phyloP scores from a whole-genome alignment of 73 alveolate species.

The Stentor roeselii region DNA sequence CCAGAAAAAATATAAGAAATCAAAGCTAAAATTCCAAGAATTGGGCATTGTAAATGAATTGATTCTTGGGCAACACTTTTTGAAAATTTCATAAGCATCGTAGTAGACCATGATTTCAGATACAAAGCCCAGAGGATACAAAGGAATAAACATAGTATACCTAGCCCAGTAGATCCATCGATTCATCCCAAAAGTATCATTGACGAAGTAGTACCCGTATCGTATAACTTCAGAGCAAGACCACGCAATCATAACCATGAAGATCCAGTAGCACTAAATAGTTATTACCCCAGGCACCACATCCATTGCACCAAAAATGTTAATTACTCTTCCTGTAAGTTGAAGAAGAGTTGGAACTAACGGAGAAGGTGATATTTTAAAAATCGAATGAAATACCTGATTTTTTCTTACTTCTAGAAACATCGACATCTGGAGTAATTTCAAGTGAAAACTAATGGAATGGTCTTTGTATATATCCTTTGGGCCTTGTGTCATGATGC shows the following conservation, averaged over 20 bases:
- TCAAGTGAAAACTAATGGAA: too few species aligned
- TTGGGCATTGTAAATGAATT: conserved; percentile 5
- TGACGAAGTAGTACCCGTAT: not conserved
- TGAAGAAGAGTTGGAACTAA: conserved; percentile 9
- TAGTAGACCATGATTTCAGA: conserved; percentile 31
- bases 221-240: not conserved
- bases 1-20: conserved; percentile 27
- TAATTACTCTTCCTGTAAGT: not conserved
- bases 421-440: not conserved
- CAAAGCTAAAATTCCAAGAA: conserved; percentile 14
- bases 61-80: conserved; percentile 21
- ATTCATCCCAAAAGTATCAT: too few species aligned
- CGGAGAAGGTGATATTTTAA: conserved; percentile 2
- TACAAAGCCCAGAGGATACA: conserved; percentile 41
- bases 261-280: not conserved
- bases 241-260: not conserved
- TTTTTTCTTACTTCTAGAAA: not conserved
- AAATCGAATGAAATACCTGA: not conserved
- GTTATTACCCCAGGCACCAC: not conserved
- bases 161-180: conserved; percentile 29
- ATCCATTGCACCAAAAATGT: not conserved
- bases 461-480: not conserved
- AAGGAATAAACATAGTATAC: conserved; percentile 26
- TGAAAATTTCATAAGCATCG: not conserved
- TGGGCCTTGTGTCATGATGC: not conserved